Conservation (phyloP, 306 rosid species). For the Vigna hirtella region DNA sequence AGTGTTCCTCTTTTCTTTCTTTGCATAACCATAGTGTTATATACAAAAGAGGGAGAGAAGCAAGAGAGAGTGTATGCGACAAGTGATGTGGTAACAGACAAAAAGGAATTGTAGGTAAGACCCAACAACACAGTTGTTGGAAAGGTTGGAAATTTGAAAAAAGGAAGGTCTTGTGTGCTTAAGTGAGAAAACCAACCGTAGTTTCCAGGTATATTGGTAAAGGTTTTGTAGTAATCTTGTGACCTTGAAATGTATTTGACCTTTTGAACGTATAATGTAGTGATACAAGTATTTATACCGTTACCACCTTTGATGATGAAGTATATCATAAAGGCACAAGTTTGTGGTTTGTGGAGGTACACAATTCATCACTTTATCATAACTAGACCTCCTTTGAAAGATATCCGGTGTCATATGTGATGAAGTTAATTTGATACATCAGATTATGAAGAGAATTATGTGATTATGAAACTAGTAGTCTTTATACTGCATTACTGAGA, state of each 20-base stretch:
- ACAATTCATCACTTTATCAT: background rate
- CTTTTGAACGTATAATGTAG: no score
- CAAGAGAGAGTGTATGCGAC: background rate
- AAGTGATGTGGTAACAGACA: slow-evolving; percentile 28
- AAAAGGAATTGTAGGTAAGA: slow-evolving; percentile 49
- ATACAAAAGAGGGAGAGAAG: slow-evolving; percentile 25
- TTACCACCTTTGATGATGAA: no score
- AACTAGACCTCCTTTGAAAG: background rate
- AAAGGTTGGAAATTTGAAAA: slow-evolving; percentile 37
- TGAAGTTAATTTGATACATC: no score
- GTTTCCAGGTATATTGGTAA: background rate
- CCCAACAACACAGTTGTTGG: slow-evolving; percentile 42
- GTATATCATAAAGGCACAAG: background rate
- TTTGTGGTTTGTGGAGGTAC: background rate
- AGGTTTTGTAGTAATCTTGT: background rate
- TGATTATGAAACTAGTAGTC: background rate
- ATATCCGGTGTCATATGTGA: background rate
- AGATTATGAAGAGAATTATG: background rate
- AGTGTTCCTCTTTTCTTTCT: slow-evolving; percentile 6
- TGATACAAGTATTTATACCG: no score
- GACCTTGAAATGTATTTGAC: no score
- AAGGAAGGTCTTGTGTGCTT: slow-evolving; percentile 30
- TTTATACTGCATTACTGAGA: no score
- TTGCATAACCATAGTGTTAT: slow-evolving; percentile 29
- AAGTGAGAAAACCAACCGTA: slow-evolving; percentile 3